phyloP scores from a whole-genome alignment of 768 basidiomycete species.

The Tylopilus felleus region DNA sequence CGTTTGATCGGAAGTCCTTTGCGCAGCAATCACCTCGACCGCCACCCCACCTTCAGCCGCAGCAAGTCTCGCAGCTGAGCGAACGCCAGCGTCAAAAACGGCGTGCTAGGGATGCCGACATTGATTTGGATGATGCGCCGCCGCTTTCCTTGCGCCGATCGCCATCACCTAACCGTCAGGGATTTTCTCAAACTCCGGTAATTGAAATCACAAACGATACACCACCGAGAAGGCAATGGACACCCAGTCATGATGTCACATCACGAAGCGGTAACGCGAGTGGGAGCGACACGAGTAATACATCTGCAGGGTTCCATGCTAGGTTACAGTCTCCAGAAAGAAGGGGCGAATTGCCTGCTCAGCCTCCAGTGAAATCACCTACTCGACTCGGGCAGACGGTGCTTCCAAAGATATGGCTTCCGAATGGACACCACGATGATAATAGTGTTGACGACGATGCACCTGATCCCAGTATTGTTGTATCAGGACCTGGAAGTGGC shows the following conservation, averaged over 20 bases:
- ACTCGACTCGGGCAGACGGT: conserved; percentile 27
- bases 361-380: background rate
- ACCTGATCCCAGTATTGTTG: conserved; percentile 28
- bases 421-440: conserved; percentile 14
- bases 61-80: conserved; percentile 18
- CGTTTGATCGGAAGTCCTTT: conserved; percentile 22
- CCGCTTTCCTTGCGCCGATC: conserved; percentile 41
- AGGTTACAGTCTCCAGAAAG: conserved; percentile 19
- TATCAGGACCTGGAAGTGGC: conserved; percentile 20
- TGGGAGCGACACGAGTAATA: conserved; percentile 5
- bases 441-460: background rate
- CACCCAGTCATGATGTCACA: conserved; percentile 19
- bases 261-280: conserved; percentile 11
- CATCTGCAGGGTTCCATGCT: conserved; percentile 5
- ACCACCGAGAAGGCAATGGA: conserved; percentile 28
- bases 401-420: conserved; percentile 43
- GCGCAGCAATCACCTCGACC: conserved; percentile 15
- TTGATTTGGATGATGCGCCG: conserved; percentile 43
- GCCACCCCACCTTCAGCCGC: conserved; percentile 9
- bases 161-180: conserved; percentile 27
- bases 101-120: conserved; percentile 17
- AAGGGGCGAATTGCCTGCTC: conserved; percentile 2
- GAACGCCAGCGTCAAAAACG: conserved; percentile 27
- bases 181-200: conserved; percentile 19
- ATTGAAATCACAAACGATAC: conserved; percentile 30